Conservation (phyloP, 805 yeast species). For the Torulaspora delbrueckii region DNA sequence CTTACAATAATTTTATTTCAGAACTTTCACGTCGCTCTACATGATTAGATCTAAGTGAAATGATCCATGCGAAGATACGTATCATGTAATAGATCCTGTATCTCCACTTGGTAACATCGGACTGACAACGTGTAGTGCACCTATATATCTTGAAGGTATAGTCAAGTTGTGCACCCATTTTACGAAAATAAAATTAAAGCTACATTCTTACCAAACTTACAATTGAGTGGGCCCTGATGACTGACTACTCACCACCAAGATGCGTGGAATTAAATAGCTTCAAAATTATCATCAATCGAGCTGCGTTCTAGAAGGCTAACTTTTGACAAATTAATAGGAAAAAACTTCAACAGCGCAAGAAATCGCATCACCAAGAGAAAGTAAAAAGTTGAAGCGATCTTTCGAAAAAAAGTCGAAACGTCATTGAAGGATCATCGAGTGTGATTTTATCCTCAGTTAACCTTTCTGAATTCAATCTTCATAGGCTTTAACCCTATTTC, state of each 20-base stretch:
- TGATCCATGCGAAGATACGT: too few species aligned
- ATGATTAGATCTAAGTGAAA: too few species aligned
- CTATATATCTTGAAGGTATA: neutral
- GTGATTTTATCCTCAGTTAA: neutral
- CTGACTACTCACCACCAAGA: neutral
- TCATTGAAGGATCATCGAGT: neutral
- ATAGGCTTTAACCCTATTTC: neutral
- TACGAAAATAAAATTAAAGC: too few species aligned
- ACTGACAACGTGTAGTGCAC: too few species aligned
- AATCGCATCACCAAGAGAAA: constrained; percentile 1
- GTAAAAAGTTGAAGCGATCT: neutral
- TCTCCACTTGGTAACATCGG: neutral
- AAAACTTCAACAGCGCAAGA: constrained; percentile 9
- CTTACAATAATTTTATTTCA: too few species aligned
- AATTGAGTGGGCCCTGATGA: neutral
- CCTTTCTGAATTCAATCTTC: neutral
- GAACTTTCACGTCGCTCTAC: too few species aligned
- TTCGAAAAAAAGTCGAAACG: neutral
- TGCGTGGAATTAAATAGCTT: neutral
- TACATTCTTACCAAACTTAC: neutral
- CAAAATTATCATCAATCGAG: neutral
- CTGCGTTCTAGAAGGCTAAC: constrained; percentile 5
- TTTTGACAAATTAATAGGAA: constrained; percentile 4
- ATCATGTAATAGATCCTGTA: neutral
- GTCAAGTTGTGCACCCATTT: neutral